phyloP scores from a whole-genome alignment of 2,329 filamentous ascomycete genomes.

The Cercospora janseana region DNA sequence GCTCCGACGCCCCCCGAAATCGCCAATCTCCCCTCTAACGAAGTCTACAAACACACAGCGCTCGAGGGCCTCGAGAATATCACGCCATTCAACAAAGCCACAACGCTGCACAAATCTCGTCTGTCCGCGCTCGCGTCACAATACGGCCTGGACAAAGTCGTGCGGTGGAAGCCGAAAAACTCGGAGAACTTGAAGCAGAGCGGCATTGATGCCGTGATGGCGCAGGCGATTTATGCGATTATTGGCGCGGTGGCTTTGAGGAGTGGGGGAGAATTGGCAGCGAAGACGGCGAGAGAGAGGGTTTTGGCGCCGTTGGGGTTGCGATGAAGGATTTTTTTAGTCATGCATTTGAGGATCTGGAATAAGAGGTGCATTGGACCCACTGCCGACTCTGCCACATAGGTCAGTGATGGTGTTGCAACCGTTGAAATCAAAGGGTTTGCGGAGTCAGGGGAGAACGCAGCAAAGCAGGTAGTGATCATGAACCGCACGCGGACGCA shows the following conservation, averaged over 20 bases:
- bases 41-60: slow-evolving; percentile 63
- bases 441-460: no score
- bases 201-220: slow-evolving; percentile 71
- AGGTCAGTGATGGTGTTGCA: no score
- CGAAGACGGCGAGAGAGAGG: slow-evolving; percentile 70
- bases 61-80: slow-evolving; percentile 74
- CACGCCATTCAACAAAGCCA: slow-evolving; percentile 56
- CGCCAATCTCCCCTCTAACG: slow-evolving; percentile 21
- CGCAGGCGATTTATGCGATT: slow-evolving; percentile 78
- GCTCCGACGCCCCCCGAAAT: slow-evolving; percentile 34
- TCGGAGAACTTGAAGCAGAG: slow-evolving; percentile 68
- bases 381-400: no score
- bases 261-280: slow-evolving; percentile 75
- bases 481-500: no score
- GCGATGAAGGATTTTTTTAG: slow-evolving; percentile 56
- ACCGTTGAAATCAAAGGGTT: no score
- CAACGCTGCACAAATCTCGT: slow-evolving; percentile 63
- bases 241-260: slow-evolving; percentile 88
- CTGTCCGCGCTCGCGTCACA: slow-evolving; percentile 66
- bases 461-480: no score
- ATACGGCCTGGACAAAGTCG: slow-evolving; percentile 69
- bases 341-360: background rate
- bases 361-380: no score
- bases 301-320: slow-evolving; percentile 58
- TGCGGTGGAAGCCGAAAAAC: slow-evolving; percentile 85